These are phyloP conservation scores for Arabis alpina DNA, from an alignment of 345 rosid genomes.

Conservation along the genomic window DNA sequence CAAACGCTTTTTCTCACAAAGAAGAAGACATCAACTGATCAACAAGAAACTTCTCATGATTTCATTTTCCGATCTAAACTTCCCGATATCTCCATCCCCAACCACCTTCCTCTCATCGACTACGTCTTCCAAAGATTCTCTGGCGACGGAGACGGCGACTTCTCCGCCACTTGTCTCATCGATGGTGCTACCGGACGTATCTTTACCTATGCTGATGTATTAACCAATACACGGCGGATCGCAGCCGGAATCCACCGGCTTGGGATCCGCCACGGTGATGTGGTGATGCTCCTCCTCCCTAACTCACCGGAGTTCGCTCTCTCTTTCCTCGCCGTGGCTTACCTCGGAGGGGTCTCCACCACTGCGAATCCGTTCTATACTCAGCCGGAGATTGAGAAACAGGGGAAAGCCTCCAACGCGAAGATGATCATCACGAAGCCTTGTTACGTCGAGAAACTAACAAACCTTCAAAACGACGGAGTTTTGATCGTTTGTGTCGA, in stretches of 20 bases:
- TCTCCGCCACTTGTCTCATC: slow-evolving; percentile 57
- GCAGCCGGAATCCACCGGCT: slow-evolving; percentile 66
- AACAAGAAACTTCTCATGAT: slow-evolving; percentile 37
- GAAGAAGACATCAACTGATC: slow-evolving; percentile 18
- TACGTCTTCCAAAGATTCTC: slow-evolving; percentile 72
- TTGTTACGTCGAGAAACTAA: slow-evolving; percentile 55
- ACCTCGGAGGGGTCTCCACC: slow-evolving; percentile 65
- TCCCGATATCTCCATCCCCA: slow-evolving; percentile 76
- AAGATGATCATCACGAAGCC: slow-evolving; percentile 68
- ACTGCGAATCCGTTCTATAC: slow-evolving; percentile 86
- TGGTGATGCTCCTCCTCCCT: slow-evolving; percentile 72
- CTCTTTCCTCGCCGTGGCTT: slow-evolving; percentile 72
- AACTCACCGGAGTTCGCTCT: slow-evolving; percentile 77
- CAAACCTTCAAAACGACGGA: slow-evolving; percentile 43
- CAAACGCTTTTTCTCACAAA: slow-evolving; percentile 33
- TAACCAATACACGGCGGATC: slow-evolving; percentile 52
- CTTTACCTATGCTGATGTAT: slow-evolving; percentile 68
- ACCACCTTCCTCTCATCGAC: slow-evolving; percentile 69
- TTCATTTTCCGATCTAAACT: slow-evolving; percentile 78
- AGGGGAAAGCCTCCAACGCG: slow-evolving; percentile 58
- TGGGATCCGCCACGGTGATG: slow-evolving; percentile 72
- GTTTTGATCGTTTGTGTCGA: slow-evolving; percentile 40
- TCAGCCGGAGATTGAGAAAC: slow-evolving; percentile 69
- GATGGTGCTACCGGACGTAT: slow-evolving; percentile 64
- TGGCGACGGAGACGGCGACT: slow-evolving; percentile 34